These are phyloP conservation scores for Isoetes taiwanensis DNA, from an alignment of 75 land plant species.

Conservation along the genomic window DNA sequence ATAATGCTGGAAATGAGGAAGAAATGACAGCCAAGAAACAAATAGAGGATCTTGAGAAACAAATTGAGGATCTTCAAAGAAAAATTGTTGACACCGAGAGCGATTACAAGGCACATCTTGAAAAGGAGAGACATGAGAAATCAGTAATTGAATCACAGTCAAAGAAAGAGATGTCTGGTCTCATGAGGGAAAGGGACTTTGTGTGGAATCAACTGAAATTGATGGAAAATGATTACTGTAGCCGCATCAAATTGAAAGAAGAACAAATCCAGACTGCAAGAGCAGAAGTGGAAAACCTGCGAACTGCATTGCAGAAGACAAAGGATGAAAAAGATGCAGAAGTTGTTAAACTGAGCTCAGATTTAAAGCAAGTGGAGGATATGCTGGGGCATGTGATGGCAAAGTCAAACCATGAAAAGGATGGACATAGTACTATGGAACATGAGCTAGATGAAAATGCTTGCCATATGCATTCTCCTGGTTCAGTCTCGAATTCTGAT, in stretches of 20 bases:
- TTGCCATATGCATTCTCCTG: no score
- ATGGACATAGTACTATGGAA: no score
- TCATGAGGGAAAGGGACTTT: not conserved
- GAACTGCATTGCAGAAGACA: not conserved
- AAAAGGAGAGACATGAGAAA: not conserved
- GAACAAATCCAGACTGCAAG: not conserved
- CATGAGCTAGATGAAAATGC: no score
- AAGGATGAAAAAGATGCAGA: not conserved
- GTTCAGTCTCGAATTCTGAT: no score
- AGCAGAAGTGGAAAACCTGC: not conserved
- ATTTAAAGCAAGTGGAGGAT: not conserved
- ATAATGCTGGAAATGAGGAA: not conserved
- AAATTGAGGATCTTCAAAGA: constrained; percentile 4
- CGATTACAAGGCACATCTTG: not conserved
- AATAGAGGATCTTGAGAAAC: not conserved
- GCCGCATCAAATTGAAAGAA: not conserved
- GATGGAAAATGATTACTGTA: not conserved
- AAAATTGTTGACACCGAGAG: not conserved
- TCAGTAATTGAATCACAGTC: not conserved
- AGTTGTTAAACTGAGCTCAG: not conserved
- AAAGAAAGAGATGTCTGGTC: not conserved
- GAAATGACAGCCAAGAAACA: not conserved
- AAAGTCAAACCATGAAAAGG: no score
- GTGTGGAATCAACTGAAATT: constrained; percentile 7
- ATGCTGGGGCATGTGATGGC: not conserved